A percentile compares a stretch with the other conserved stretches of the same genome.
These are phyloP conservation scores for Gleditsia sinensis DNA, from an alignment of 306 rosid genomes.

Conservation along the genomic window DNA sequence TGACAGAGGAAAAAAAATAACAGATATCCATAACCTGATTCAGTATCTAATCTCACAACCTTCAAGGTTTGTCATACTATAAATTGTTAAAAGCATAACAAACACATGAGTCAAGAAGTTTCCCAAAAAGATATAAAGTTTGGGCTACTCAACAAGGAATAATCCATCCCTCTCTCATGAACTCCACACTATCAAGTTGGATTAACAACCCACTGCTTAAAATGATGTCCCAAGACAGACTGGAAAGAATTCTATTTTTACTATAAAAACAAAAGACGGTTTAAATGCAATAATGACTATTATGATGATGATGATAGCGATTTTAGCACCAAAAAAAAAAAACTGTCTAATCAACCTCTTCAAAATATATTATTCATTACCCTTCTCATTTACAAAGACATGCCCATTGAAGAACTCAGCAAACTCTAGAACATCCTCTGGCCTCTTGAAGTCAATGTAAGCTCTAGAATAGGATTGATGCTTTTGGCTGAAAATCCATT, in stretches of 20 bases:
- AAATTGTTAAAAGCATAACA: constrained; percentile 2
- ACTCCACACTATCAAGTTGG: neutral
- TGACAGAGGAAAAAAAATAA: constrained; percentile 10
- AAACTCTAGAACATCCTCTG: constrained; percentile 54
- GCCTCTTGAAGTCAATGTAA: constrained; percentile 47
- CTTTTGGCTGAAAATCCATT: constrained; percentile 43
- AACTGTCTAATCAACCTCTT: constrained; percentile 27
- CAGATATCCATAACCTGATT: neutral
- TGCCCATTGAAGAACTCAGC: constrained; percentile 49
- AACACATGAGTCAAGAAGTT: neutral
- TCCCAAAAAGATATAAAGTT: neutral
- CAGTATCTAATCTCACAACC: neutral
- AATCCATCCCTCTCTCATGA: neutral
- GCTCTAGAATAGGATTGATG: constrained; percentile 47
- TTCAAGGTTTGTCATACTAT: neutral
- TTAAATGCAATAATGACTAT: too few species aligned
- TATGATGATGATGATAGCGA: neutral
- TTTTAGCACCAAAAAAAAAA: constrained; percentile 14
- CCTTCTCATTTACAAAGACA: constrained; percentile 52
- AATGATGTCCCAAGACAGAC: neutral
- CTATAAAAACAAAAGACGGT: too few species aligned
- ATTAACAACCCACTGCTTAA: too few species aligned
- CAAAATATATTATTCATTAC: constrained; percentile 21
- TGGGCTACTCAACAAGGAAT: neutral
- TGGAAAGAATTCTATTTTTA: neutral